Base-by-base conservation (phyloP, 2,329 filamentous ascomycete species). In the Amesomyces nigricolor region DNA sequence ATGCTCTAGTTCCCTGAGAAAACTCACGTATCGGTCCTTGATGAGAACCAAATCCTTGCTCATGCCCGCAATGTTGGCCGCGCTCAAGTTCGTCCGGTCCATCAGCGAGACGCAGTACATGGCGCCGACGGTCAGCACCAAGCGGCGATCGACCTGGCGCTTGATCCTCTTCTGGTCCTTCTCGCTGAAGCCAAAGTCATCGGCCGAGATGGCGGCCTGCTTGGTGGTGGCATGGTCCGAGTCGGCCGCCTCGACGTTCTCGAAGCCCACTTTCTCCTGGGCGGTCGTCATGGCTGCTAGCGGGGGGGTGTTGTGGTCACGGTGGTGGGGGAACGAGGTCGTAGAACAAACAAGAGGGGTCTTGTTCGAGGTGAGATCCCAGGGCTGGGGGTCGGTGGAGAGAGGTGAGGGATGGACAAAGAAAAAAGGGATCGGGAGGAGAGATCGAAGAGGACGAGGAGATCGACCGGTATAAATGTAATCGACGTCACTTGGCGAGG, bases 71-170 rank as follows among this genome's bases (percentile, higher is more conserved):
- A 92, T 86, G 45, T 81, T 81, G 40, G 87, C 88, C 19, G 81
- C 76, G n/a, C 81, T 81, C 67, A 91, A 72, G 69, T 92, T 92
- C 2, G 86, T 89, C 32, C 89, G 77, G 66, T 94, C 89, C 82
- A 92, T 88, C 57, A 92, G 72, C 61, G 81, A 86, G 63, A 89
- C 77, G 67, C 86, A 89, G 70, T 91, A 91, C 72, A 90, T 79
- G 61, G 78, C 66, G 17, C 85, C 85, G 4, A 83, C 79, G 1
- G 79, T 83, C 3, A 78, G 66, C 40, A 87, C 80, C 3, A 88
- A 73, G 2, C 85, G 81, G 30, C 76, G 73, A 69, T 95, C 89
- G 62, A 94, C 75, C 11, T 82, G 81, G 54, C 78, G 76, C 42
- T 91, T 82, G 64, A 94, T 88, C 42, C 72, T 78, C 66, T 75